Conservation (phyloP, 73 alveolate genomes). For the Paramecium biaurelia region DNA sequence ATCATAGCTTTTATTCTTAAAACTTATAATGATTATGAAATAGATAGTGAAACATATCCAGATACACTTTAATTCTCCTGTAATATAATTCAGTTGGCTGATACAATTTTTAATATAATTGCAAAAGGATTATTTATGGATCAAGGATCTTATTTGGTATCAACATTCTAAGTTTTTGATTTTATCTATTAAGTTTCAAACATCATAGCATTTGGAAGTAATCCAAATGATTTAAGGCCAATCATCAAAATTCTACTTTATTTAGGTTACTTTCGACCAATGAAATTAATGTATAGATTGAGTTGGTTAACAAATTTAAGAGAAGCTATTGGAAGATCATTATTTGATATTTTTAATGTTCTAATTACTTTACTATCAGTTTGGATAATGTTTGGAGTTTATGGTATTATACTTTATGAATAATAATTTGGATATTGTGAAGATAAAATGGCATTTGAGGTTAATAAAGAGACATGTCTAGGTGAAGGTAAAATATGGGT, state of each 20-base stretch:
- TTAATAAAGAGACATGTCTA: neutral
- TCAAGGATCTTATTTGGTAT: neutral
- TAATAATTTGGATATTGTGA: conserved; percentile 40
- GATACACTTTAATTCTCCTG: neutral
- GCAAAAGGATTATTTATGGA: conserved; percentile 2
- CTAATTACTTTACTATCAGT: neutral
- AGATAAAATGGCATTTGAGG: neutral
- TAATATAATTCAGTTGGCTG: neutral
- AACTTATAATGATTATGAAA: neutral
- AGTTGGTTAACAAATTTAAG: neutral
- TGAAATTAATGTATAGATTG: neutral
- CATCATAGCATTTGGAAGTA: neutral
- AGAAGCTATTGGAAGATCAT: neutral
- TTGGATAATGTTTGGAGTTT: conserved; percentile 29
- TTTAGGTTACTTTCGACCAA: conserved; percentile 3
- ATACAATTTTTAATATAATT: neutral
- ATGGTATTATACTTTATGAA: neutral
- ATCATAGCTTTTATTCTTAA: neutral
- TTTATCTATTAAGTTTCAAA: neutral
- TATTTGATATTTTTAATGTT: neutral
- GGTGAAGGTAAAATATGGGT: conserved; percentile 5
- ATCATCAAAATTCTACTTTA: neutral
- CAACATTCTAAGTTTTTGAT: neutral
- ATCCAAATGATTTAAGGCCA: neutral
- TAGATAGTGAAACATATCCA: neutral